A percentile compares a stretch with the other conserved stretches of the same genome.
These are phyloP conservation scores for Pestalotiopsis fici DNA, from an alignment of 2,329 filamentous ascomycete genomes.

Conservation along the genomic window DNA sequence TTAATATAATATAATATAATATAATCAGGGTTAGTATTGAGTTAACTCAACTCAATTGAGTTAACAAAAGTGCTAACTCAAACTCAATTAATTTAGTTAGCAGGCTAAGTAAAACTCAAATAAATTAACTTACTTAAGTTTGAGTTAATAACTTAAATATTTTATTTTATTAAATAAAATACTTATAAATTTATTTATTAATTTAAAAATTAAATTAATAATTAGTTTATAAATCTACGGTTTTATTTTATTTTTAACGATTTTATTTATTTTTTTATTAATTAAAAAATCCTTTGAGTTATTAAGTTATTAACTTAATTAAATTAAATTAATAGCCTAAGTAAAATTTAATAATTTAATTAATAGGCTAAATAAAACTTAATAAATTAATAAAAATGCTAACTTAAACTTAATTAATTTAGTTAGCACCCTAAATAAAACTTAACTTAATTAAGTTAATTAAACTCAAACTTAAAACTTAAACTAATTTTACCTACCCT, in stretches of 20 bases:
- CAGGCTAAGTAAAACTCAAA: background rate
- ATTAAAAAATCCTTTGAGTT: too few species aligned
- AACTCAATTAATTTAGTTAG: background rate
- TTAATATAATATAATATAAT: background rate
- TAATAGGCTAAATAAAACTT: too few species aligned
- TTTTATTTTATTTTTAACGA: too few species aligned
- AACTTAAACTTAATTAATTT: background rate
- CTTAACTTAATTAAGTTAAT: too few species aligned
- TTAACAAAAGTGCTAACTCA: background rate
- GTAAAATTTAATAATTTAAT: too few species aligned
- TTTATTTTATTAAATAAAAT: background rate
- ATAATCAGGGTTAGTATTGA: background rate
- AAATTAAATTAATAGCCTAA: too few species aligned
- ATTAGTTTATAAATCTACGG: too few species aligned
- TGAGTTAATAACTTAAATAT: background rate
- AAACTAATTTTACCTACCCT: background rate
- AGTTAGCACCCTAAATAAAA: background rate
- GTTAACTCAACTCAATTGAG: background rate
- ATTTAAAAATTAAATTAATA: background rate
- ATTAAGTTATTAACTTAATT: too few species aligned
- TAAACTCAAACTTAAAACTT: too few species aligned
- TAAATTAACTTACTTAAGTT: background rate
- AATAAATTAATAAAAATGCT: too few species aligned
- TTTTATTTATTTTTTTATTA: too few species aligned
- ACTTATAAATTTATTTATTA: background rate